Evolutionary conservation across 1,139 yeast species (phyloP), one percentile per base, ranked within the genome.

Genomic region (Wickerhamomyces sp.): DNA sequence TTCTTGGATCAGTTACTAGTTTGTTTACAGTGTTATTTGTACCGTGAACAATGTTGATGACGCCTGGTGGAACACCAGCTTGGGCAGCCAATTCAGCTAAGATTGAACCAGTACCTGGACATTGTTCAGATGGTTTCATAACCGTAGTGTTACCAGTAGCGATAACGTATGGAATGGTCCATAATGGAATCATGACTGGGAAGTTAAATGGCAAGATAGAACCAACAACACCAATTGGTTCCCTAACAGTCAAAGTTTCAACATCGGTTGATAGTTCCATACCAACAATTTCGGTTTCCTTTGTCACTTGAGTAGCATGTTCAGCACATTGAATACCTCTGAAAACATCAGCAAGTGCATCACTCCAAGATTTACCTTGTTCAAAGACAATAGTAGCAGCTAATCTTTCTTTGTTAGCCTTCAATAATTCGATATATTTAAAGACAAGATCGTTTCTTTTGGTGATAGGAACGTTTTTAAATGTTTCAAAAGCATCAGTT

Each of bases 121-220:
- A 79, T 48, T 88, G 67, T 67, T 84, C 94, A 19, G 87, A 78
- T 13, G 94, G 94, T 65, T 84, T 84, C 55, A 84, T 65, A 36
- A 84, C 78, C 27, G 83, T 73, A 31, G 90, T 79, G 68, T 84
- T 84, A 52, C 94, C 94, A 20, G 90, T 82, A 44, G 80, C 90
- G 47, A 84, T 72, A 33, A 79, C 70, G 57, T 83, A 73, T 15
- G 94, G 94, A 45, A 84, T 72, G 25, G 89, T 78, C 94, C 94
- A 84, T 52, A 84, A 68, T 28, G 94, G 94, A 44, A 84, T 86
- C 92, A 84, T 83, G 33, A 89, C 92, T 22, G 92, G 92, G 74
- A 83, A 81, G 65, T 81, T 81, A 55, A 63, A 63, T n/a, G 88
- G 88, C 53, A 82, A 76, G 50, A 81, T 81, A 19, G 86, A 81